A percentile compares a stretch with the other conserved stretches of the same genome.
Conservation (phyloP, 352 stramenopile species). For the Globisporangium okanoganense region DNA sequence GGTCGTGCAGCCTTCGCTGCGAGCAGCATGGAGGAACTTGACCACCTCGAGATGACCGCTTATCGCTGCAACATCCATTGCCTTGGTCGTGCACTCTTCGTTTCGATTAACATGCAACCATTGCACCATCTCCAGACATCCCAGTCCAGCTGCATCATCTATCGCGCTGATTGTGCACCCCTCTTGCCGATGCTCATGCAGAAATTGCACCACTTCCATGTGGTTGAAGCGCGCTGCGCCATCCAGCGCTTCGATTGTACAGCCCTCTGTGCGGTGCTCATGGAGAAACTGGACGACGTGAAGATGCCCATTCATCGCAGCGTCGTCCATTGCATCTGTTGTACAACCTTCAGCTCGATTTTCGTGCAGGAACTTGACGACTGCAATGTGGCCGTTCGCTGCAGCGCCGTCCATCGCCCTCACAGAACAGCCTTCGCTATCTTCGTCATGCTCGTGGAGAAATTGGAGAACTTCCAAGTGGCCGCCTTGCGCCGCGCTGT, state of each 20-base stretch:
- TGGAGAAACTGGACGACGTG: background rate
- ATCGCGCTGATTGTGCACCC: background rate
- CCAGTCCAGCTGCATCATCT: background rate
- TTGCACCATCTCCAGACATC: background rate
- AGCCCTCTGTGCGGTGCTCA: background rate
- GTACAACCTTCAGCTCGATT: conserved; percentile 2
- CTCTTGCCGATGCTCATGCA: background rate
- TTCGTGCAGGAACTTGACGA: conserved; percentile 6
- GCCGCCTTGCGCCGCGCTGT: background rate
- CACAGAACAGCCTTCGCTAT: background rate
- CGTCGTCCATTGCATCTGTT: background rate
- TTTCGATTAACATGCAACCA: background rate
- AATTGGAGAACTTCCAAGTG: conserved; percentile 3
- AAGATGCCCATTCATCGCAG: background rate
- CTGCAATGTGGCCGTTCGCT: background rate
- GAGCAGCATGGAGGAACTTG: background rate
- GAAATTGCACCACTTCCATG: background rate
- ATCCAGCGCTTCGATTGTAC: background rate
- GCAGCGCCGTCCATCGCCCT: conserved; percentile 1
- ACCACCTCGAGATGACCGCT: background rate
- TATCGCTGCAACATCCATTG: background rate
- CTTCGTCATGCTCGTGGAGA: conserved; percentile 1
- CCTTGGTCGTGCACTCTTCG: background rate
- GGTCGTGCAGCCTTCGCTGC: background rate
- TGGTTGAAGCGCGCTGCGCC: background rate